Percentiles rank a stretch among this genome's conserved stretches.
These are phyloP conservation scores for Nepenthes mirabilis DNA, from an alignment of 148 eudicot species.

Conservation along the genomic window DNA sequence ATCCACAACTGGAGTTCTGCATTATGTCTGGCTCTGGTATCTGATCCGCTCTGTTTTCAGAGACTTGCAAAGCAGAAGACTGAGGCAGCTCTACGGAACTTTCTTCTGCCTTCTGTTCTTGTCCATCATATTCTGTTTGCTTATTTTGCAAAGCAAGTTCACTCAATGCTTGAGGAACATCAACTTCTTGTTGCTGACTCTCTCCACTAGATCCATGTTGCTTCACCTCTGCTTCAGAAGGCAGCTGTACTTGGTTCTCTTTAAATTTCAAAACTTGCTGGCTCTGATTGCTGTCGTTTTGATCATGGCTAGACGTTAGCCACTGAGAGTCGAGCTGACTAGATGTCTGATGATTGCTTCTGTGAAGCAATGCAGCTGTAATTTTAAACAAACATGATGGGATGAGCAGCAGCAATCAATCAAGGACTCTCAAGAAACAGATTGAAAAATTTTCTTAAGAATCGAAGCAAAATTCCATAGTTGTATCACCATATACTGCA, in stretches of 20 bases:
- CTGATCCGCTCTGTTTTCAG: conserved; percentile 28
- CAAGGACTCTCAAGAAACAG: background rate
- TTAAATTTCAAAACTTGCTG: conserved; percentile 22
- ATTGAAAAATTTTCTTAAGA: background rate
- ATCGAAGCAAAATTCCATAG: too few relatives aligned
- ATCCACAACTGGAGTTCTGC: conserved; percentile 22
- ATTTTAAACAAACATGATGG: conserved; percentile 2
- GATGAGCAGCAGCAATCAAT: background rate
- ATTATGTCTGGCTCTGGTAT: conserved; percentile 23
- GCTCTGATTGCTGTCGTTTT: conserved; percentile 23
- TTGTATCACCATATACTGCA: too few relatives aligned
- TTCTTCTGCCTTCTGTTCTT: conserved; percentile 26
- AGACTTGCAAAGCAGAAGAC: conserved; percentile 23
- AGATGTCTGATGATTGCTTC: conserved; percentile 34
- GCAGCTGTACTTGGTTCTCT: conserved; percentile 30
- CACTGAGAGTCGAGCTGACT: conserved; percentile 44
- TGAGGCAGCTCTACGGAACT: conserved; percentile 25
- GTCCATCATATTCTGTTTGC: conserved; percentile 26
- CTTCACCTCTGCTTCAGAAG: conserved; percentile 33
- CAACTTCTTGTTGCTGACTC: conserved; percentile 26
- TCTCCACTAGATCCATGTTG: conserved; percentile 28
- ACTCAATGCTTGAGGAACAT: conserved; percentile 24
- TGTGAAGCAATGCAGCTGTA: conserved; percentile 49
- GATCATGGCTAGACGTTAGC: conserved; percentile 48
- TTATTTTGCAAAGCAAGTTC: conserved; percentile 22